Base-by-base conservation (phyloP, 2,329 filamentous ascomycete species). In the Ilyonectria destructans region DNA sequence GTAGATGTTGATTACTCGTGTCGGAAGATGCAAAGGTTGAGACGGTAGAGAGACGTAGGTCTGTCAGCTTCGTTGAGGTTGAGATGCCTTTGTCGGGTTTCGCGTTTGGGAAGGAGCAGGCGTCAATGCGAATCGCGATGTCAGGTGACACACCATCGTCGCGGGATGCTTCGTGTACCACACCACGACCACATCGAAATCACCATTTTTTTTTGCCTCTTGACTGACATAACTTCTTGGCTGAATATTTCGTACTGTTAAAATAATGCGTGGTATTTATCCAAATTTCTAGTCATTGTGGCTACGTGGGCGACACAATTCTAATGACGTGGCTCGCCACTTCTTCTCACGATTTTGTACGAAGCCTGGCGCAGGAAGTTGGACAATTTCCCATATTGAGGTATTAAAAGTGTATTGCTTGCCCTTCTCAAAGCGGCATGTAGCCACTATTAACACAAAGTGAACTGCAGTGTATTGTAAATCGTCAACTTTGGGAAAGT, bases 91-190 rank as follows among this genome's bases (percentile, higher is more conserved):
- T 52, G n/a, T n/a, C 21, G 58, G 37, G 49, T 48, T 51, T 65
- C 66, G 67, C 65, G 58, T 56, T 17, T 33, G 65, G 55, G 43
- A 46, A 56, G 33, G 33, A 43, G 15, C 29, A 29, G 8, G 49
- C 55, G 58, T 63, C 64, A 58, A 68, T 58, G 61, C 66, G 52
- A 72, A 60, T 76, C 75, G 75, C 74, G 75, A 69, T 69, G 69
- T 77, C 75, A 77, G 75, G 75, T 77, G 75, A 77, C 71, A 64
- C 67, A 65, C 55, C 37, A 60, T 61, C 69, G 63, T 54, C 29
- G n/a, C 8, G 31, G 51, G 51, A 37, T 35, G 29, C n/a, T 35
- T 54, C 31, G 29, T 10, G 21, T 35, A 19, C n/a, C 7, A 5
- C 40, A n/a, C 31, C 29, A 35, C 51, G 17, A 35, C 31, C 10